A percentile compares a stretch with the other conserved stretches of the same genome.
Conservation (phyloP, 768 basidiomycete species). For the Trametes meyenii region DNA sequence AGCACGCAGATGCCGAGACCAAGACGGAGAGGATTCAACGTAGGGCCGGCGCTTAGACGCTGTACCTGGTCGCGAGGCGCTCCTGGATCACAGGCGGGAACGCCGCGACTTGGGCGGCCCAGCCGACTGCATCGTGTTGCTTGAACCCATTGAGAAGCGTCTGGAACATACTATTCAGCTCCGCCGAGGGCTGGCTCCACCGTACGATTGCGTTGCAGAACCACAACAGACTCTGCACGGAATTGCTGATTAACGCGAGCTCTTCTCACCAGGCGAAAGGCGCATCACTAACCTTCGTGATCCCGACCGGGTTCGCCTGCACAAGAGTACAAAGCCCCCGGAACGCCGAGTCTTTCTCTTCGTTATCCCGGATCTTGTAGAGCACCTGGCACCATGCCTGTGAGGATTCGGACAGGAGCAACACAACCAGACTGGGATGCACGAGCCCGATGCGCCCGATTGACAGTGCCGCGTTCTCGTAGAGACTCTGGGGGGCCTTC, state of each 20-base stretch:
- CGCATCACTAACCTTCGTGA: constrained; percentile 73
- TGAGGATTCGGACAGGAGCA: constrained; percentile 86
- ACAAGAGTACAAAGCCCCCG: constrained; percentile 95
- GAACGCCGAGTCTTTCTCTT: constrained; percentile 99
- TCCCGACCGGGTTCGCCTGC: constrained; percentile 91
- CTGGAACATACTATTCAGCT: constrained; percentile 94
- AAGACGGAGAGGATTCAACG: not conserved
- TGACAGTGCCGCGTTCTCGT: constrained; percentile 99
- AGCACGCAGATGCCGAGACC: constrained; percentile 9
- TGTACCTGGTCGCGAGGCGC: constrained; percentile 83
- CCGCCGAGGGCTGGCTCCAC: constrained; percentile 90
- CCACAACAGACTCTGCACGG: constrained; percentile 81
- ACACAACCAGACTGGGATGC: constrained; percentile 87
- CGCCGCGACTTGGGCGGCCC: constrained; percentile 78
- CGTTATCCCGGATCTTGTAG: constrained; percentile 98
- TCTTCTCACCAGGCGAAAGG: not conserved
- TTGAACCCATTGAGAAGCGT: constrained; percentile 89
- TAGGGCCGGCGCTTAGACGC: constrained; percentile 48
- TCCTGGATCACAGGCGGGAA: constrained; percentile 92
- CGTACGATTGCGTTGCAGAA: constrained; percentile 98
- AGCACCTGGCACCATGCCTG: constrained; percentile 97
- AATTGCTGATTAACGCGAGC: constrained; percentile 29
- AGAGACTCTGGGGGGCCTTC: constrained; percentile 89
- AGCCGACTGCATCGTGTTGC: constrained; percentile 80
- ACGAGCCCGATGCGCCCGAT: constrained; percentile 95